These are phyloP conservation scores for Mycena filopes DNA, from an alignment of 768 basidiomycete genomes.

Conservation along the genomic window DNA sequence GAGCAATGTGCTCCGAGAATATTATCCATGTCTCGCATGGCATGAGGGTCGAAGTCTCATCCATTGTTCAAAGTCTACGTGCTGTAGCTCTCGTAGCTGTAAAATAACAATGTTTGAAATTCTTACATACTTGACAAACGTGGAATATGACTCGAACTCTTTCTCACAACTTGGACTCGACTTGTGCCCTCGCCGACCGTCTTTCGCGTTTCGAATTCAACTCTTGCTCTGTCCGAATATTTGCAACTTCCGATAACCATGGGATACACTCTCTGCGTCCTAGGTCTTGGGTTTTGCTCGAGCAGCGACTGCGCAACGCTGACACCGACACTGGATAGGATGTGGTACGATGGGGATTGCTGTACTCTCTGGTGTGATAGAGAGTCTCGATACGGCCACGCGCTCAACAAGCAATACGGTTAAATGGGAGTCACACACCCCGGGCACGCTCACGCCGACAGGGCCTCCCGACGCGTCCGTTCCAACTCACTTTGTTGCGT, in stretches of 20 bases:
- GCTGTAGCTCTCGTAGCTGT: no score
- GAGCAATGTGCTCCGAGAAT: no score
- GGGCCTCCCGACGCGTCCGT: constrained; percentile 71
- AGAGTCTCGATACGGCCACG: constrained; percentile 70
- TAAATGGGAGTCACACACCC: constrained; percentile 65
- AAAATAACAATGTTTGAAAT: no score
- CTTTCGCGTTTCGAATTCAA: no score
- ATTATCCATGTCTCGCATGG: no score
- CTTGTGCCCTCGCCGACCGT: no score
- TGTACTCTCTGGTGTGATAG: constrained; percentile 90
- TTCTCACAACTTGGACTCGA: no score
- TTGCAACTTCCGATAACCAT: constrained; percentile 51
- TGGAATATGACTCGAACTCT: no score
- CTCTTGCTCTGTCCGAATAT: no score
- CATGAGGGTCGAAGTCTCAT: no score
- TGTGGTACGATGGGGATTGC: constrained; percentile 99
- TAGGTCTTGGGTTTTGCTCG: constrained; percentile 61
- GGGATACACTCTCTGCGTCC: constrained; percentile 93
- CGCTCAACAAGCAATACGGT: constrained; percentile 34
- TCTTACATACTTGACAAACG: no score
- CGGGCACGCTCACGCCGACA: constrained; percentile 80
- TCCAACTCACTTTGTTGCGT: constrained; percentile 86
- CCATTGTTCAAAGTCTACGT: no score
- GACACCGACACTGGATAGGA: constrained; percentile 62
- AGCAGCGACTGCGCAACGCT: constrained; percentile 1